A percentile compares a stretch with the other conserved stretches of the same genome.
These are phyloP conservation scores for Fusarium chlamydosporum DNA, from an alignment of 2,329 filamentous ascomycete genomes.

Conservation along the genomic window DNA sequence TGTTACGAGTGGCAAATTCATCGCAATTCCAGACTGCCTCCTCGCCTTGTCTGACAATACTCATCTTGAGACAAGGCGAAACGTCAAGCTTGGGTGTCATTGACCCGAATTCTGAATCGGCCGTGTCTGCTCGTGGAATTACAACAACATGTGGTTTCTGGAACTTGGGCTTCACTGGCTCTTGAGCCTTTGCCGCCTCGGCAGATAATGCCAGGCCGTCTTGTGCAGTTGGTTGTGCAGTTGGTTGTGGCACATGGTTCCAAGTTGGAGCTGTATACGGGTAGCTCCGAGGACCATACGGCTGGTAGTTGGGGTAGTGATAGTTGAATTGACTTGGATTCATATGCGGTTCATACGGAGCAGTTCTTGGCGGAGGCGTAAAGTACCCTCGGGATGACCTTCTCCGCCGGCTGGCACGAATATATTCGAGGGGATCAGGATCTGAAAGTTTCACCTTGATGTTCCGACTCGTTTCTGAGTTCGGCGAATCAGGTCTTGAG, in stretches of 20 bases:
- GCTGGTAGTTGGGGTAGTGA: neutral
- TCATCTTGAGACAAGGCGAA: neutral
- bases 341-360: neutral
- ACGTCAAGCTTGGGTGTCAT: constrained; percentile 8
- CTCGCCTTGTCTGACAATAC: constrained; percentile 19
- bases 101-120: constrained; percentile 14
- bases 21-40: constrained; percentile 24
- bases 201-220: too few relatives aligned
- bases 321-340: neutral
- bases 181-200: neutral
- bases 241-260: neutral
- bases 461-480: neutral
- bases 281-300: neutral
- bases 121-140: constrained; percentile 13
- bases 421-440: neutral
- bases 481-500: neutral
- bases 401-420: neutral
- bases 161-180: neutral
- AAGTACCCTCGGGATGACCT: neutral
- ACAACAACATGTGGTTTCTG: constrained; percentile 28
- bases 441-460: neutral
- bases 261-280: neutral
- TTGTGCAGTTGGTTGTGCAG: too few relatives aligned
- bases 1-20: neutral
- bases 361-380: neutral